These are phyloP conservation scores for Lycium ferocissimum DNA, from an alignment of 257 asterid species.

Conservation along the genomic window DNA sequence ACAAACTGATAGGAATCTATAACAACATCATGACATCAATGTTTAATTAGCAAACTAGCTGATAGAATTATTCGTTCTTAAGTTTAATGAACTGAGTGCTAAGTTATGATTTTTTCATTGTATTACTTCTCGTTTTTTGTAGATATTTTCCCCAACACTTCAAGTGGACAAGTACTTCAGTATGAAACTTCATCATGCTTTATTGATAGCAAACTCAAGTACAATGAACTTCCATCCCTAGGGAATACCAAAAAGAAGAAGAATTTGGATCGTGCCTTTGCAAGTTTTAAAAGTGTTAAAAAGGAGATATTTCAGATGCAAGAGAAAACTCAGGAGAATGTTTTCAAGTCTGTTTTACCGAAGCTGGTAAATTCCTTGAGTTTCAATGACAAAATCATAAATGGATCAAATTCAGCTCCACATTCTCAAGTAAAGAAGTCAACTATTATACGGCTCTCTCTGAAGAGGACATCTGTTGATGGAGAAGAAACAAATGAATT, in stretches of 20 bases:
- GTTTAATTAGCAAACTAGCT: conserved; percentile 2
- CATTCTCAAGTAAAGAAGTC: conserved; percentile 74
- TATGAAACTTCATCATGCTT: conserved; percentile 70
- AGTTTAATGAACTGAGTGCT: not conserved
- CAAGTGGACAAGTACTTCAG: conserved; percentile 75
- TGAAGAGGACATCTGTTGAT: conserved; percentile 77
- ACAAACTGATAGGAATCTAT: not conserved
- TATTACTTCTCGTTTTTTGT: conserved; percentile 25
- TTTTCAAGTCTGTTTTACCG: conserved; percentile 76
- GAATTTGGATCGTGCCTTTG: conserved; percentile 53
- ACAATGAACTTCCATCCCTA: conserved; percentile 51
- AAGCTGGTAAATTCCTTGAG: conserved; percentile 69
- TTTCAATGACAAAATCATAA: conserved; percentile 65
- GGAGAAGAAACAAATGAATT: conserved; percentile 61
- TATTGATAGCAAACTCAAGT: conserved; percentile 58
- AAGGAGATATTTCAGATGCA: conserved; percentile 56
- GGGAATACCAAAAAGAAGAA: conserved; percentile 53
- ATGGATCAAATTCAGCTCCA: conserved; percentile 44
- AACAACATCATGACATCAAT: not conserved
- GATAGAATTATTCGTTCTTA: not conserved
- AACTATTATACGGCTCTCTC: conserved; percentile 75
- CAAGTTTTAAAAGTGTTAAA: conserved; percentile 59
- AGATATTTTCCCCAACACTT: conserved; percentile 59
- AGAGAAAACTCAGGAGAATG: conserved; percentile 57
- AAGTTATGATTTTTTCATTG: conserved; percentile 11